Evolutionary conservation across 345 rosid genomes (phyloP).

Genomic region (Murraya koenigii): DNA sequence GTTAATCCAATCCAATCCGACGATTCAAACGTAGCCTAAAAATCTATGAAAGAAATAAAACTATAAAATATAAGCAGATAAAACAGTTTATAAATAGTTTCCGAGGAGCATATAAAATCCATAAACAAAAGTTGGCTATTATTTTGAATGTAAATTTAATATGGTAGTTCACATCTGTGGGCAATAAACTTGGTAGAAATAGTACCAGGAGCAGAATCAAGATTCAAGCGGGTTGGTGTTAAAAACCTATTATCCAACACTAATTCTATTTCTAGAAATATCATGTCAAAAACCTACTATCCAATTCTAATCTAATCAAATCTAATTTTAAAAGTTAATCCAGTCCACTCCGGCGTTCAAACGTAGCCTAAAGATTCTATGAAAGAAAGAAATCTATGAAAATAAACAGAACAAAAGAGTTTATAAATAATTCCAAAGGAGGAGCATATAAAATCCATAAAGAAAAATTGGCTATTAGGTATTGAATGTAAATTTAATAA

Average conservation of each 20-base stretch:
- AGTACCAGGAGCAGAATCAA: neutral
- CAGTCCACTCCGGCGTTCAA: too few species aligned
- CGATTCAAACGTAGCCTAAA: too few species aligned
- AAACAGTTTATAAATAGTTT: neutral
- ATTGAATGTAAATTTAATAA: neutral
- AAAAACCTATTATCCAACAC: neutral
- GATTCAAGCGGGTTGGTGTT: neutral
- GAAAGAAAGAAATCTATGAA: neutral
- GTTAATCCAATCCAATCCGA: too few species aligned
- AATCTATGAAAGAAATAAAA: neutral
- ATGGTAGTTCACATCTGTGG: neutral
- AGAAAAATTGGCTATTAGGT: neutral
- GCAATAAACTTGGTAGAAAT: neutral
- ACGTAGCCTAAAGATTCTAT: neutral
- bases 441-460: neutral
- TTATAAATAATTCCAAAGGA: neutral
- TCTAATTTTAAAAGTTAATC: too few species aligned
- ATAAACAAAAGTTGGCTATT: neutral
- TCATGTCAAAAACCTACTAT: too few species aligned
- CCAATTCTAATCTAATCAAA: too few species aligned
- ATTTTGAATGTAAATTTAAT: neutral
- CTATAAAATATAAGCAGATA: neutral
- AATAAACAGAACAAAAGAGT: neutral
- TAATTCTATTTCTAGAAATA: too few species aligned
- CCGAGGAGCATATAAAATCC: neutral